These are phyloP conservation scores for Oemleria cerasiformis DNA, from an alignment of 306 rosid species.

Conservation along the genomic window DNA sequence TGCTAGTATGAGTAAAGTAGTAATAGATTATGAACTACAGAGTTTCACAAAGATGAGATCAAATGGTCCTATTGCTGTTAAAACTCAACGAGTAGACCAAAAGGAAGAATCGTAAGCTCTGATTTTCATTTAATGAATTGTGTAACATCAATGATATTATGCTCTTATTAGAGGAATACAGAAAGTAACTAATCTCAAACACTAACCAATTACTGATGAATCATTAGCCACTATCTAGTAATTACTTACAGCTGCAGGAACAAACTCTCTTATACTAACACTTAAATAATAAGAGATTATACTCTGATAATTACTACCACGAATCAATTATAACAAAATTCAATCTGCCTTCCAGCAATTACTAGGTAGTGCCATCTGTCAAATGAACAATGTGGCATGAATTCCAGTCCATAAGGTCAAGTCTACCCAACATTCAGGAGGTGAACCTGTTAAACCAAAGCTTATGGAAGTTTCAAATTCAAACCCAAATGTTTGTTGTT, in stretches of 20 bases:
- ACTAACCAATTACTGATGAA: background rate
- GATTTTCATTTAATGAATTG: background rate
- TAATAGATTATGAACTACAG: background rate
- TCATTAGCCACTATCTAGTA: background rate
- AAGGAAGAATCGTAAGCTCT: background rate
- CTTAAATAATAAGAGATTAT: background rate
- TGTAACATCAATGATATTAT: background rate
- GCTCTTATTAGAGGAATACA: background rate
- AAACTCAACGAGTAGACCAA: background rate
- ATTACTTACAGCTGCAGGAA: background rate
- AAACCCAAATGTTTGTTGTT: too few species aligned
- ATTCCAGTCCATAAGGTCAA: background rate
- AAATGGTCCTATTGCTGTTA: background rate
- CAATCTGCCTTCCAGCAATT: background rate
- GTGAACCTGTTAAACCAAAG: background rate
- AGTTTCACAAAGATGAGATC: background rate
- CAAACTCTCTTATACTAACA: background rate
- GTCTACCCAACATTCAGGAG: slow-evolving; percentile 3
- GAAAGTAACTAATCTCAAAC: background rate
- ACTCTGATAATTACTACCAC: background rate
- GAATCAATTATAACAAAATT: background rate
- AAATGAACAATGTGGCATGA: background rate
- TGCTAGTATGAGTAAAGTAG: background rate
- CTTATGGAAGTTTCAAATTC: too few species aligned
- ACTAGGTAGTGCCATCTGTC: too few species aligned